phyloP scores from a whole-genome alignment of 192 early-diverging fungal species.

The Entophlyctis luteolus region DNA sequence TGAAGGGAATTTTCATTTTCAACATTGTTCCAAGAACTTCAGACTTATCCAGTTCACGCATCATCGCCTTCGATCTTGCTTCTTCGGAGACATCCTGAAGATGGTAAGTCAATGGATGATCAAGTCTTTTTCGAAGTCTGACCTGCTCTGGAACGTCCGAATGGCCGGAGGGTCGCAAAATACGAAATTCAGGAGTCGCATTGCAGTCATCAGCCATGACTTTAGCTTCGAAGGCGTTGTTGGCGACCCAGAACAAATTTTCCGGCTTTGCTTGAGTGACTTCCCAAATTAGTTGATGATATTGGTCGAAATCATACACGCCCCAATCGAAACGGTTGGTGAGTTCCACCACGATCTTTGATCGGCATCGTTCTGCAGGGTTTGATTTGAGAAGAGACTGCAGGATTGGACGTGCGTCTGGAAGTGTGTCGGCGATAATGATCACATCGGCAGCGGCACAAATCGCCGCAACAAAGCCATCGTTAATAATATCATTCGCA shows the following conservation, averaged over 20 bases:
- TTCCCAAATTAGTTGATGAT: slow-evolving; percentile 20
- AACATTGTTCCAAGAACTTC: slow-evolving; percentile 12
- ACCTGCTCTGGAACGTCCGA: slow-evolving; percentile 14
- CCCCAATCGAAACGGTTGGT: slow-evolving; percentile 27
- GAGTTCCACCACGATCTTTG: slow-evolving; percentile 19
- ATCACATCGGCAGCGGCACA: slow-evolving; percentile 9
- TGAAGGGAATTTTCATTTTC: slow-evolving; percentile 7
- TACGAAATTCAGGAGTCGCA: slow-evolving; percentile 19
- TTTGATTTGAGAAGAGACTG: slow-evolving; percentile 15
- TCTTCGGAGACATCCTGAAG: slow-evolving; percentile 2
- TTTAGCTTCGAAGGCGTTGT: slow-evolving; percentile 26
- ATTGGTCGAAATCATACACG: slow-evolving; percentile 19
- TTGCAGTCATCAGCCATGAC: slow-evolving; percentile 21
- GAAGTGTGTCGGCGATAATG: slow-evolving; percentile 14
- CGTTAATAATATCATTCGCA: slow-evolving; percentile 20
- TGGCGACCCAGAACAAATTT: slow-evolving; percentile 23
- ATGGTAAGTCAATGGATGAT: neutral
- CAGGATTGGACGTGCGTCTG: slow-evolving; percentile 16
- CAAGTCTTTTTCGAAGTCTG: neutral
- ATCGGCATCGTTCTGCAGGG: slow-evolving; percentile 12
- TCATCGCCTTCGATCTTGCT: neutral
- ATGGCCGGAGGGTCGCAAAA: slow-evolving; percentile 13
- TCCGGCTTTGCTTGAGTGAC: neutral
- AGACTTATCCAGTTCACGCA: slow-evolving; percentile 17
- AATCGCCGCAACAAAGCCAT: slow-evolving; percentile 11